Base-by-base conservation (phyloP, 768 basidiomycete genomes). In the Galerina marginata region DNA sequence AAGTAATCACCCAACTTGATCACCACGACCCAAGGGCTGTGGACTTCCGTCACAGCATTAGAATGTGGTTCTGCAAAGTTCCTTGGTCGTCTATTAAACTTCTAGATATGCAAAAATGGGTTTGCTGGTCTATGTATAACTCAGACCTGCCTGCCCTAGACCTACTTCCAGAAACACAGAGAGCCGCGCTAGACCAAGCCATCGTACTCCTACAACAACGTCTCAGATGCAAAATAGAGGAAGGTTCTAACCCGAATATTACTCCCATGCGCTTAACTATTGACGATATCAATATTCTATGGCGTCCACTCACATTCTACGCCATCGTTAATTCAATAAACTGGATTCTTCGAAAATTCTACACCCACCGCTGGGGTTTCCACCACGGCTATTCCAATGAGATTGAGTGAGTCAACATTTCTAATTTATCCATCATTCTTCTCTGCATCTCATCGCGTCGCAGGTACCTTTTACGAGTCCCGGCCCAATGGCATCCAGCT, bases 101-200 rank as follows among this genome's bases (percentile, higher is more conserved):
- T 15, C 76, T 83, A 40, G 85, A 93, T 70, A 75, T 93, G 57
- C 80, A 80, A 43, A 78, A 83, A 60, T 96, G 93, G 91, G 76
- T 96, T 33, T 87, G 91, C 58, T 96, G 94, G 93, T 82, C 86
- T 23, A 87, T 91, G 67, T 95, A 88, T 73, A 90, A 90, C 68
- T 78, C 82, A 4, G 79, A 86, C 40, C 77, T 91, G 36, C 87
- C 88, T 14, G 68, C 83, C 6, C 69, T 75, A 5, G 79, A 86
- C 9, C 54, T 72, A 29, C 71, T 92, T 15, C 74, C 86, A 2
- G 71, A 76, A 10, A 60, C 75, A 2, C 85, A 85, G 51, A 77
- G 74, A 29, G 71, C 70, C 6, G 79, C 84, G 14, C 65, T 96
- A n/a, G 79, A 88, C 38, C 79, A 86, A 40, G 83, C 86, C 1